These are phyloP conservation scores for Tulasnella sp. DNA, from an alignment of 768 basidiomycete species.

Conservation along the genomic window DNA sequence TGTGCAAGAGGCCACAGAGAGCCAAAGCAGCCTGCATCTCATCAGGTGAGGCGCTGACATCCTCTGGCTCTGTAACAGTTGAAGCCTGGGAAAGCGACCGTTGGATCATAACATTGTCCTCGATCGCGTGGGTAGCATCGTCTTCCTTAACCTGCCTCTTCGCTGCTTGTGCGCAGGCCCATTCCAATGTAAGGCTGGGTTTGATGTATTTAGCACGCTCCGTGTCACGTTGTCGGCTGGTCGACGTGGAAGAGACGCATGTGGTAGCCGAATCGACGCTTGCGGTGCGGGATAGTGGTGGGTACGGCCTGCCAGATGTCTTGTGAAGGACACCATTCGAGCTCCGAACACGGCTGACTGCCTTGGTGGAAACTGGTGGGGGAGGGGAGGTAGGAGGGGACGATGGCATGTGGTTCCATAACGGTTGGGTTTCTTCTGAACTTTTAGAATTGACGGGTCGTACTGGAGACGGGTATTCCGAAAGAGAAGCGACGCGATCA, in stretches of 20 bases:
- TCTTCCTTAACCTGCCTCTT: not conserved
- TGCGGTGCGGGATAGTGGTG: not conserved
- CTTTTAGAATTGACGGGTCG: not conserved
- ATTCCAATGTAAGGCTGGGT: constrained; percentile 9
- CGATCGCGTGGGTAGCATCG: not conserved
- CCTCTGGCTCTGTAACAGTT: not conserved
- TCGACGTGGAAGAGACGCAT: constrained; percentile 5
- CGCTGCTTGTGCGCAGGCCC: constrained; percentile 15
- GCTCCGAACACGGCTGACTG: not conserved
- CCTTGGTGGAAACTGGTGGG: not conserved
- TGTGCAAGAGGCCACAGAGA: constrained; percentile 6
- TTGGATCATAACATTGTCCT: not conserved
- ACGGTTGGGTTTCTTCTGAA: not conserved
- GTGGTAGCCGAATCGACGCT: constrained; percentile 14
- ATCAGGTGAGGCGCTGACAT: constrained; percentile 1
- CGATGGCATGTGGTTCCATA: constrained; percentile 15
- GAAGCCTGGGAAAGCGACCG: not conserved
- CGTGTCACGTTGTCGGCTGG: not conserved
- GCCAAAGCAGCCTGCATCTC: constrained; percentile 15
- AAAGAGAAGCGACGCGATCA: constrained; percentile 14
- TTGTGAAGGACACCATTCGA: not conserved
- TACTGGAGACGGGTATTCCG: constrained; percentile 11
- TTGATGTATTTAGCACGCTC: constrained; percentile 11
- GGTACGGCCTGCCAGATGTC: constrained; percentile 3
- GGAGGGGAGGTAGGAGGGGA: constrained; percentile 10